Evolutionary conservation across 2,329 filamentous ascomycete species (phyloP).

Genomic region (Venturia oleaginea): DNA sequence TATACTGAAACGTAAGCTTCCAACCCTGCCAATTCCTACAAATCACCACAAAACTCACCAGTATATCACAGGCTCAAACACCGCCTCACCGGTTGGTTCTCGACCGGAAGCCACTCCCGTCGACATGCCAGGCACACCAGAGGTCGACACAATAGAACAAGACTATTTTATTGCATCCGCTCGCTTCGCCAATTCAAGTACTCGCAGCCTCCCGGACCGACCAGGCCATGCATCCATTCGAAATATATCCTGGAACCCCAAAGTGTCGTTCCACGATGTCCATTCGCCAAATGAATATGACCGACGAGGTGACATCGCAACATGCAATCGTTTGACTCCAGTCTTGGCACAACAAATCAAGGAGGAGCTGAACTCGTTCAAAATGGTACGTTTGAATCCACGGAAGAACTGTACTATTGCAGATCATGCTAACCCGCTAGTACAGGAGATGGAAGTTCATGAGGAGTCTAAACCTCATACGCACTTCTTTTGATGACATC

Average conservation of each 20-base stretch:
- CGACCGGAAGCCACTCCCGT: constrained; percentile 45
- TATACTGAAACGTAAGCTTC: constrained; percentile 74
- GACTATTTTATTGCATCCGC: constrained; percentile 83
- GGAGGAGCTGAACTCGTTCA: constrained; percentile 98
- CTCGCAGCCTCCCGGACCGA: constrained; percentile 72
- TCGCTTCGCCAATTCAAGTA: constrained; percentile 59
- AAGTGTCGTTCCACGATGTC: constrained; percentile 91
- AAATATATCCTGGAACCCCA: constrained; percentile 71
- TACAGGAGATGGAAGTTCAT: constrained; percentile 98
- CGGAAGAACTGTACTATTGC: background rate
- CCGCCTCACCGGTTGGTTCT: constrained; percentile 53
- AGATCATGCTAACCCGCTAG: constrained; percentile 30
- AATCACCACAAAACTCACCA: background rate
- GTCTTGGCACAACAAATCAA: constrained; percentile 99
- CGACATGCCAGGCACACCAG: constrained; percentile 80
- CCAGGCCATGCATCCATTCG: constrained; percentile 68
- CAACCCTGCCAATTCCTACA: background rate
- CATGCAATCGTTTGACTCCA: constrained; percentile 93
- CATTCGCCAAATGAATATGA: constrained; percentile 96
- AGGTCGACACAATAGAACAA: constrained; percentile 66
- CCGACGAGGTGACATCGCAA: constrained; percentile 88
- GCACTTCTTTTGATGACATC: constrained; percentile 75
- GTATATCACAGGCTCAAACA: constrained; percentile 35
- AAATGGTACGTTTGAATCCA: constrained; percentile 64
- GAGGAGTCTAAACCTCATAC: constrained; percentile 99